These are phyloP conservation scores for Pholiota molesta DNA, from an alignment of 768 basidiomycete genomes.

Conservation along the genomic window DNA sequence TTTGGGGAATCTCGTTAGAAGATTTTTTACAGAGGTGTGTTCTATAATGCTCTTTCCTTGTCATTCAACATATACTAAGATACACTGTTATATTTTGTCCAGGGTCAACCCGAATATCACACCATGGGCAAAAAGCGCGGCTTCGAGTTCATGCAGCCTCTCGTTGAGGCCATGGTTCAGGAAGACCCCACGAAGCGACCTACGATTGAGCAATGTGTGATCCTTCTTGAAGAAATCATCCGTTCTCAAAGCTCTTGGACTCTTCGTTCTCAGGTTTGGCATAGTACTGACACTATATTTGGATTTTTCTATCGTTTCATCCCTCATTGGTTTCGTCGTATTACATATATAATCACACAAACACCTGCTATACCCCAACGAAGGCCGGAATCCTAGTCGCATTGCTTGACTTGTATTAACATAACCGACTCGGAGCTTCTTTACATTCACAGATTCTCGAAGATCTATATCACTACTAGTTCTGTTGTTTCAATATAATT, in stretches of 20 bases:
- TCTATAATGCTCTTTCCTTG: background rate
- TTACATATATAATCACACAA: conserved; percentile 11
- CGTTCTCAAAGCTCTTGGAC: conserved; percentile 11
- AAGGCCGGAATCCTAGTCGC: background rate
- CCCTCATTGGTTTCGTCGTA: conserved; percentile 13
- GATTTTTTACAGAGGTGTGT: conserved; percentile 36
- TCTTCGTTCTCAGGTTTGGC: conserved; percentile 15
- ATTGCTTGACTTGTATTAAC: background rate
- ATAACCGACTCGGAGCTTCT: no score
- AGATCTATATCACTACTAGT: no score
- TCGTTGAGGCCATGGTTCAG: conserved; percentile 39
- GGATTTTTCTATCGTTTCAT: conserved; percentile 10
- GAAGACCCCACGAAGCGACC: conserved; percentile 39
- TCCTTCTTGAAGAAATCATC: conserved; percentile 27
- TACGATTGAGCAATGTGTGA: conserved; percentile 37
- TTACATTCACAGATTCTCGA: no score
- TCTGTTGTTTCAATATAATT: no score
- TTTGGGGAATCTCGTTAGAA: conserved; percentile 39
- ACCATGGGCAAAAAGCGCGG: conserved; percentile 8
- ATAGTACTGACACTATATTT: conserved; percentile 13
- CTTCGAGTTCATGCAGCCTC: conserved; percentile 33
- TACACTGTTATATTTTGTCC: background rate
- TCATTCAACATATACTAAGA: background rate
- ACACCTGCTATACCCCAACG: conserved; percentile 13
- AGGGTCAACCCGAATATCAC: conserved; percentile 2